phyloP scores from a whole-genome alignment of 768 basidiomycete species.

The Russula foetens region DNA sequence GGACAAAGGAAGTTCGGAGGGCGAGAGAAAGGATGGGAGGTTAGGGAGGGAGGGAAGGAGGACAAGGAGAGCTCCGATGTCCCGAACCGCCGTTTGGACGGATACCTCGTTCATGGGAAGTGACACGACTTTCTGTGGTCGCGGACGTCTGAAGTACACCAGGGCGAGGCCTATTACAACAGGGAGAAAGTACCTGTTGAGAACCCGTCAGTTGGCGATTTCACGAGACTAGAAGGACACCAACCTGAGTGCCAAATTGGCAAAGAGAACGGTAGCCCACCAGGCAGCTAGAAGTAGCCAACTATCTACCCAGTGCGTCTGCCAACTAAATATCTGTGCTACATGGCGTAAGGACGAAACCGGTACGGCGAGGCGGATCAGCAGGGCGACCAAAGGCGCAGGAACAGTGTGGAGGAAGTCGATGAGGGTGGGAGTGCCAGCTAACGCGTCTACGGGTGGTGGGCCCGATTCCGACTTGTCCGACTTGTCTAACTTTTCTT shows the following conservation, averaged over 20 bases:
- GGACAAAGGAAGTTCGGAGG: constrained; percentile 25
- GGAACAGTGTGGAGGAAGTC: constrained; percentile 57
- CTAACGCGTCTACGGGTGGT: constrained; percentile 2
- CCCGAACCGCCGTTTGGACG: constrained; percentile 47
- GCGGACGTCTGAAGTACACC: constrained; percentile 26
- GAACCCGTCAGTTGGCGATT: not conserved
- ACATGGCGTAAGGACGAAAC: constrained; percentile 37
- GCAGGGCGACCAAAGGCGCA: constrained; percentile 47
- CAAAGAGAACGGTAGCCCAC: constrained; percentile 71
- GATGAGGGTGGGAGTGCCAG: constrained; percentile 18
- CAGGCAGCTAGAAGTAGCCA: constrained; percentile 61
- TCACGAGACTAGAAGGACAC: not conserved
- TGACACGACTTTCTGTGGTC: constrained; percentile 11
- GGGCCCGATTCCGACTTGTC: not conserved
- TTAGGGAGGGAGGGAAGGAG: constrained; percentile 40
- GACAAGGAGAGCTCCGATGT: constrained; percentile 57
- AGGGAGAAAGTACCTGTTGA: constrained; percentile 54
- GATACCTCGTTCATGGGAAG: constrained; percentile 45
- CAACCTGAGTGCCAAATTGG: constrained; percentile 37
- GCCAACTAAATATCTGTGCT: constrained; percentile 52
- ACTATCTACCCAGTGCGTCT: constrained; percentile 46
- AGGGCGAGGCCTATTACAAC: constrained; percentile 36
- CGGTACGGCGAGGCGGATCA: constrained; percentile 53
- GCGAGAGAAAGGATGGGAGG: constrained; percentile 25
- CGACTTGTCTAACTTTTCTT: not conserved